These are phyloP conservation scores for Ceratocystiopsis brevicomis DNA, from an alignment of 2,329 filamentous ascomycete genomes.

Conservation along the genomic window DNA sequence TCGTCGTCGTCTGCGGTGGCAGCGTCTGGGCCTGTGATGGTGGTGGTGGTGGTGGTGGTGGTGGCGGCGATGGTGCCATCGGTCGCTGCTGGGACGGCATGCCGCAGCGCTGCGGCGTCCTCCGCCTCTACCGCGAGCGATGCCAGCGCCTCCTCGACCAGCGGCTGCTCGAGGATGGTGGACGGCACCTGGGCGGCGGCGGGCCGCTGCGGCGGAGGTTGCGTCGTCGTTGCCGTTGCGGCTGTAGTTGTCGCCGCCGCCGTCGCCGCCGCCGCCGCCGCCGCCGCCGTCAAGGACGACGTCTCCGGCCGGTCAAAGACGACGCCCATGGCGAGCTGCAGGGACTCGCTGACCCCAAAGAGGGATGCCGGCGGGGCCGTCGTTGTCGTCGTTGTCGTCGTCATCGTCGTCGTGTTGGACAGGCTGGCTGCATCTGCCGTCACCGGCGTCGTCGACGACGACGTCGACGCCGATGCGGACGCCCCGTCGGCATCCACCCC, in stretches of 20 bases:
- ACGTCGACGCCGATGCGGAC: conserved; percentile 39
- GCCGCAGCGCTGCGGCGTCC: conserved; percentile 8
- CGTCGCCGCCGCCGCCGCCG: conserved; percentile 15
- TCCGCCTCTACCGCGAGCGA: conserved; percentile 7
- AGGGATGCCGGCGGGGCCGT: conserved; percentile 6
- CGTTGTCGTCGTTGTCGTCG: background rate
- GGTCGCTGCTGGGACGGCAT: conserved; percentile 3
- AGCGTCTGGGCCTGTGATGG: background rate
- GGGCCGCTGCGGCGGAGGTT: conserved; percentile 28
- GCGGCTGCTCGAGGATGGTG: conserved; percentile 33
- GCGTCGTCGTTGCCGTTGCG: conserved; percentile 9
- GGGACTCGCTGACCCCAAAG: conserved; percentile 19
- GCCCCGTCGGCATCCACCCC: conserved; percentile 19
- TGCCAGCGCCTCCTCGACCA: conserved; percentile 24
- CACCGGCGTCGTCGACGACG: background rate
- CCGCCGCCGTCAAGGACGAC: conserved; percentile 22
- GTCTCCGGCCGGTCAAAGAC: conserved; percentile 6
- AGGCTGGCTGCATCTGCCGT: background rate
- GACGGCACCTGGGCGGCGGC: conserved; percentile 35
- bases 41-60: conserved; percentile 3
- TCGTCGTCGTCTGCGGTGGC: conserved; percentile 1
- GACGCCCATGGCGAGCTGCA: conserved; percentile 24
- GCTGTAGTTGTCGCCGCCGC: background rate
- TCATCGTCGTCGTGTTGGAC: background rate
- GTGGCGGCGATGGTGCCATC: background rate